These are phyloP conservation scores for Ganoderma multipileum DNA, from an alignment of 1,284 basidiomycete species.

Conservation along the genomic window DNA sequence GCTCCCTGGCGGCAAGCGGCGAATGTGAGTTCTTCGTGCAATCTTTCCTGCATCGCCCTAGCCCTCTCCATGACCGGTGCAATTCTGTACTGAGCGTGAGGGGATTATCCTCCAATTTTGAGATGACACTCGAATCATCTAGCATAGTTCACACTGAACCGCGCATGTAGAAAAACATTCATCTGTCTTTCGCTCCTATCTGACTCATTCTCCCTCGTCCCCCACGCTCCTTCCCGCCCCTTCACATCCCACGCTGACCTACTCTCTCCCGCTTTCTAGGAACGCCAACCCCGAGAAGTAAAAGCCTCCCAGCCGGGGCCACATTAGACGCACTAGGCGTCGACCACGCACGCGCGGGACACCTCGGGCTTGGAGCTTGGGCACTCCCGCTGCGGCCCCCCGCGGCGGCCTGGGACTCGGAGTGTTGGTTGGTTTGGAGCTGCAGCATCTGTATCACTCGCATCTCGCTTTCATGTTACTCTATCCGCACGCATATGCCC, in stretches of 20 bases:
- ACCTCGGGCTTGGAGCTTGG: slow-evolving; percentile 12
- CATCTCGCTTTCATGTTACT: slow-evolving; percentile 34
- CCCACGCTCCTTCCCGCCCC: slow-evolving; percentile 13
- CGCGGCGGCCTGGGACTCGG: slow-evolving; percentile 26
- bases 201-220: slow-evolving; percentile 53
- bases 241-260: slow-evolving; percentile 36
- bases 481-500: slow-evolving; percentile 34
- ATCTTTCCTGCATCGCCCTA: slow-evolving; percentile 18
- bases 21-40: slow-evolving; percentile 77
- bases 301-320: slow-evolving; percentile 36
- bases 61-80: slow-evolving; percentile 8
- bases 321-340: slow-evolving; percentile 34
- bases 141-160: slow-evolving; percentile 95
- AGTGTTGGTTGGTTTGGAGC: slow-evolving; percentile 28
- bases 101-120: slow-evolving; percentile 24
- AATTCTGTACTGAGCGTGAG: slow-evolving; percentile 3
- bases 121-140: slow-evolving; percentile 71
- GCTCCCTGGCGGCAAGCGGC: slow-evolving; percentile 92
- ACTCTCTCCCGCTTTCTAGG: slow-evolving; percentile 49
- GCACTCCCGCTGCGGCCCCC: slow-evolving; percentile 16
- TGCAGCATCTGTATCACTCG: slow-evolving; percentile 34
- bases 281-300: slow-evolving; percentile 88
- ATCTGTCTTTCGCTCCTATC: slow-evolving; percentile 96
- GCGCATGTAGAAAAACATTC: slow-evolving; percentile 77
- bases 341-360: slow-evolving; percentile 14